Evolutionary conservation across 1,139 yeast genomes (phyloP).

Genomic region (Scheffersomyces insectosa): DNA sequence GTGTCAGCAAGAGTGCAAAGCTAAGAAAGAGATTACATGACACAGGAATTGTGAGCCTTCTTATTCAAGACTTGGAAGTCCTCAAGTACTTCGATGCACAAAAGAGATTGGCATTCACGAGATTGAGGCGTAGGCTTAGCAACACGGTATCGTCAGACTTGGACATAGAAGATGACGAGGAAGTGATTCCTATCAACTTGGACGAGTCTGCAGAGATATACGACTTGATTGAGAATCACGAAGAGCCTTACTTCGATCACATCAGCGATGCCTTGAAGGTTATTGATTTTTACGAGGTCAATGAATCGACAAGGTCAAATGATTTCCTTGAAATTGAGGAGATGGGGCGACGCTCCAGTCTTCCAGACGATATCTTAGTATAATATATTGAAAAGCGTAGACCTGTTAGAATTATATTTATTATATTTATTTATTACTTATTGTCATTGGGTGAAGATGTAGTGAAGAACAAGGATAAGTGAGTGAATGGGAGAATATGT

Average conservation of each 20-base stretch:
- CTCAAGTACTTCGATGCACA: slow-evolving; percentile 32
- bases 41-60: slow-evolving; percentile 33
- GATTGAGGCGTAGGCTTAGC: neutral
- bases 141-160: neutral
- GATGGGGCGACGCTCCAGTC: slow-evolving; percentile 6
- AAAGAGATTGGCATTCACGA: slow-evolving; percentile 1
- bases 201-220: slow-evolving; percentile 12
- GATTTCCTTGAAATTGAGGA: slow-evolving; percentile 8
- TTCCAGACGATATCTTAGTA: slow-evolving; percentile 3
- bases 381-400: neutral
- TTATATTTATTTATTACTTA: too few species aligned
- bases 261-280: slow-evolving; percentile 45
- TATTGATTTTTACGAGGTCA: slow-evolving; percentile 37
- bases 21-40: slow-evolving; percentile 31
- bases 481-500: too few species aligned
- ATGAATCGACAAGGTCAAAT: slow-evolving; percentile 2
- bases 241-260: slow-evolving; percentile 39
- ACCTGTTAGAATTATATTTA: too few species aligned
- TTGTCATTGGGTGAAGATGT: too few species aligned
- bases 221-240: slow-evolving; percentile 28
- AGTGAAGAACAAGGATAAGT: too few species aligned
- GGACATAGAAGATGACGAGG: neutral
- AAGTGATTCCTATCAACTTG: neutral
- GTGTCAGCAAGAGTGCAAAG: slow-evolving; percentile 50
- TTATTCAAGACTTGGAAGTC: slow-evolving; percentile 26